Base-by-base conservation (phyloP, 768 basidiomycete species). In the Pholiota conissans region DNA sequence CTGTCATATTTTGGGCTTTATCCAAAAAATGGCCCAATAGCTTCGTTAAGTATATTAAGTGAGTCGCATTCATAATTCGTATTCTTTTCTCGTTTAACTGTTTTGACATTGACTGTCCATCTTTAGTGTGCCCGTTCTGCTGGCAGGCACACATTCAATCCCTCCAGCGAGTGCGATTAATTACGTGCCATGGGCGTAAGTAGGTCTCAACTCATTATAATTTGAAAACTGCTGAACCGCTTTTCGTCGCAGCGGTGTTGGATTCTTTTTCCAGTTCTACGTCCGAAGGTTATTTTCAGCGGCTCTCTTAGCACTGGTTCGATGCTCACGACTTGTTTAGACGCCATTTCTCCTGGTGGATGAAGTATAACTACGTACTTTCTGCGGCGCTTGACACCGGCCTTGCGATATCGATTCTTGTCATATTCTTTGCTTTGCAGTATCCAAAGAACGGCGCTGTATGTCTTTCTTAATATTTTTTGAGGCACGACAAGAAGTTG, bases 151-250 rank as follows among this genome's bases (percentile, higher is more conserved):
- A 2, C 72, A 75, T 20, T 74, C 76, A 53, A 89, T 93, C 27
- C 93, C 93, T 0, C 91, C 91, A 3, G 91, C 91, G 10, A 90
- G 85, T 0, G 89, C 89, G 1, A 77, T 91, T 62, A 95, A 95
- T 72, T 95, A 87, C 64, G 77, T 91, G 2, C 84, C 87, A 1
- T 93, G 88, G 88, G 81, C 80, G 57, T 74, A 49, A 66, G 74
- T 68, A 55, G 39, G 6, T 3, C 20, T 32, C 8, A 22, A 6
- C 29, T 18, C 30, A 58, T 22, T 11, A 56, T 18, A 61, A 35
- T 62, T 5, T 16, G n/a, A 14, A 26, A n/a, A 29, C n/a, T 35
- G n/a, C n/a, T 35, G 11, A 13, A 35, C 34, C 11, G 5, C n/a
- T n/a, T n/a, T n/a, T n/a, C n/a, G n/a, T n/a, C n/a, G 9, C 35